Percentiles rank a stretch among this genome's conserved stretches.
Conservation (phyloP, 345 rosid species). For the Luvunga scandens region DNA sequence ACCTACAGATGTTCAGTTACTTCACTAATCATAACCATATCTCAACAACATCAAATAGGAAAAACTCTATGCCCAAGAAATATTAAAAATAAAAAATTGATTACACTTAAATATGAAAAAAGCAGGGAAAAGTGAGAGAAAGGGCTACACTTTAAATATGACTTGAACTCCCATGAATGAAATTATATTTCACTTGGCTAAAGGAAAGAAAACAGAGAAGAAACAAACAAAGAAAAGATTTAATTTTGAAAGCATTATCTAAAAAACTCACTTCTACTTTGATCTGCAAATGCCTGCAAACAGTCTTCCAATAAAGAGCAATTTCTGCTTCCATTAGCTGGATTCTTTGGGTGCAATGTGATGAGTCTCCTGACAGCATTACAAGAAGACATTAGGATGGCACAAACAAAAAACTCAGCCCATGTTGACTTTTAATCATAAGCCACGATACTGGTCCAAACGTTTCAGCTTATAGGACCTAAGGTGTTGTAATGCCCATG, state of each 20-base stretch:
- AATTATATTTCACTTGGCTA: background rate
- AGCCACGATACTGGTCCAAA: background rate
- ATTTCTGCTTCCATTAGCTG: slow-evolving; percentile 79
- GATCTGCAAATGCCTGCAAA: slow-evolving; percentile 68
- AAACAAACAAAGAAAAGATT: background rate
- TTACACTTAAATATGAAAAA: background rate
- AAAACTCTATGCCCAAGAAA: background rate
- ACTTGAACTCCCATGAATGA: background rate
- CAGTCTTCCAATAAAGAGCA: slow-evolving; percentile 77
- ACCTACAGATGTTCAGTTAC: background rate
- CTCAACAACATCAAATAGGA: background rate
- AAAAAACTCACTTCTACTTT: slow-evolving; percentile 68
- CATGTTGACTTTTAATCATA: background rate
- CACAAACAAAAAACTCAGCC: background rate
- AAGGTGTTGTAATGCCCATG: background rate
- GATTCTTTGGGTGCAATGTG: slow-evolving; percentile 32
- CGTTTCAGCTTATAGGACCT: background rate
- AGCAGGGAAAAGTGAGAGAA: too few species aligned
- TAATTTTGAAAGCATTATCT: background rate
- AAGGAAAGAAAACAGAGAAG: background rate
- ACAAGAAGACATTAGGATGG: slow-evolving; percentile 8
- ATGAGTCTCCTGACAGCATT: slow-evolving; percentile 35
- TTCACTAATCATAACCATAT: background rate
- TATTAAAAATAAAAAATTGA: background rate
- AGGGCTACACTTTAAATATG: too few species aligned